Base-by-base conservation (phyloP, 768 basidiomycete species). In the Cantharellus cinnabarinus region DNA sequence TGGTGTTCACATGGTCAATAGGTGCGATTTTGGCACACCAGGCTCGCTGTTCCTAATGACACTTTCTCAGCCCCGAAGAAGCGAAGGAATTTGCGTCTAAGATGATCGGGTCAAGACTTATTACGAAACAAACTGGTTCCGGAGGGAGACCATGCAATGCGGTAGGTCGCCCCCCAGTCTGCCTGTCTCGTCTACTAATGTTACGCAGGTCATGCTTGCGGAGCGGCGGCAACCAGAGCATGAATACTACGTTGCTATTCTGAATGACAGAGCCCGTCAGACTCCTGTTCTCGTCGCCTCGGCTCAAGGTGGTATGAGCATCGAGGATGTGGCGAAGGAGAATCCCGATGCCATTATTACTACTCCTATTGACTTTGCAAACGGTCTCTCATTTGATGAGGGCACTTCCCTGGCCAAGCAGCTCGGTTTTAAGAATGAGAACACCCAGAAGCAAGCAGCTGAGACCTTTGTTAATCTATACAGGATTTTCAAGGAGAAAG, bases 41-140 rank as follows among this genome's bases (percentile, higher is more conserved):
- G n/a, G n/a, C n/a, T n/a, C n/a, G n/a, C n/a, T n/a, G n/a, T n/a
- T n/a, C 41, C 59, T 44, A n/a, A 41, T 60, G 42, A 51, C 61
- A 64, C 57, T 50, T 60, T 58, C 39, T 20, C 64, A 90, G 89
- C 62, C 85, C 95, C 35, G 79, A 85, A 64, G 81, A 97, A 69
- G 95, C 93, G 38, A 78, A 82, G 68, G 87, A 91, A 50, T 79
- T 77, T 63, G 94, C 95, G 3, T 71, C 72, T 59, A 84, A 93
- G 74, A 99, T 99, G 95, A 79, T 99, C 59, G 91, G 91, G 55
- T 76, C 85, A 59, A 86, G 86, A 62, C 80, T 99, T 65, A 97
- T 99, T 74, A 99, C 95, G 62, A 99, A 99, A 70, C 95, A 99
- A 70, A 99, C 95, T 4, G 95, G 95, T 63, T 85, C 83, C 58